Percentiles rank a stretch among this genome's conserved stretches.
Conservation (phyloP, 2,329 filamentous ascomycete species). For the Fusarium metavorans region DNA sequence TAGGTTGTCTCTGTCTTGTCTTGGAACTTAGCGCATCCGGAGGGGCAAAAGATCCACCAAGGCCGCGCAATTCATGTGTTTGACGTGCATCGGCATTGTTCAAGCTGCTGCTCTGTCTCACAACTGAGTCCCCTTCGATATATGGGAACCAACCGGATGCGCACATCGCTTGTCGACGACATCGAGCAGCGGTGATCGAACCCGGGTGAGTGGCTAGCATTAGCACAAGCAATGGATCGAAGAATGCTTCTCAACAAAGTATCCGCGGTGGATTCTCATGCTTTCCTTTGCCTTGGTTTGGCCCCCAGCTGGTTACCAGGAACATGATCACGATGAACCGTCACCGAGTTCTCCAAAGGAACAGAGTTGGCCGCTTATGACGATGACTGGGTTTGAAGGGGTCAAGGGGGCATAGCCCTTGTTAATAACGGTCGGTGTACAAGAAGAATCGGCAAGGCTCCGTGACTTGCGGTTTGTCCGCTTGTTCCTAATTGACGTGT, state of each 20-base stretch:
- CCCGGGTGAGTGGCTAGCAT: background rate
- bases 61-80: constrained; percentile 39
- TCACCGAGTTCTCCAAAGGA: constrained; percentile 4
- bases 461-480: constrained; percentile 1
- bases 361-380: constrained; percentile 29
- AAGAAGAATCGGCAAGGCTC: background rate
- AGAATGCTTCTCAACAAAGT: constrained; percentile 26
- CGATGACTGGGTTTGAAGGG: constrained; percentile 2
- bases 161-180: constrained; percentile 2
- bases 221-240: constrained; percentile 2
- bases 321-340: constrained; percentile 3
- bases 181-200: background rate
- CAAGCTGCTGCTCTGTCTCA: constrained; percentile 24
- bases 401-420: background rate
- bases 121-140: constrained; percentile 8
- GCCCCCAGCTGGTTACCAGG: background rate
- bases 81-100: constrained; percentile 31
- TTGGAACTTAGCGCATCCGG: constrained; percentile 25
- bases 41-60: constrained; percentile 22
- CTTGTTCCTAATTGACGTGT: constrained; percentile 9
- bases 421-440: background rate
- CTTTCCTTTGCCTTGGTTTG: constrained; percentile 13
- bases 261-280: constrained; percentile 10
- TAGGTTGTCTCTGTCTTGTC: constrained; percentile 12
- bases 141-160: constrained; percentile 21